Evolutionary conservation across 352 stramenopile species (phyloP).

Genomic region (Saprolegnia parasitica): DNA sequence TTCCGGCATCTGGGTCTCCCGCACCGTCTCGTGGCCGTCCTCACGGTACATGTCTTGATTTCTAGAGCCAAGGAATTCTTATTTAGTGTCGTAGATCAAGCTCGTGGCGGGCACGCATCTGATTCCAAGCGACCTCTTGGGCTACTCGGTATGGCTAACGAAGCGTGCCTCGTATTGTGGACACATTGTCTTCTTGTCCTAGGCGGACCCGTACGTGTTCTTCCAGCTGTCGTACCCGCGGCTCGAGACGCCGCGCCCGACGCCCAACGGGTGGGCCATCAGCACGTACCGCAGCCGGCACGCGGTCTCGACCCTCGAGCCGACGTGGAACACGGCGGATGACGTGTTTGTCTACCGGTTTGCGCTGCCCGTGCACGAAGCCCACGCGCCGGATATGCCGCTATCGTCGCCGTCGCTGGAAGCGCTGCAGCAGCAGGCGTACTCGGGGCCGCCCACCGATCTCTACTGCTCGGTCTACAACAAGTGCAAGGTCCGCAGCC

Average conservation of each 20-base stretch:
- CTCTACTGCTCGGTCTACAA: constrained; percentile 65
- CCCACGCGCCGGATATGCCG: constrained; percentile 37
- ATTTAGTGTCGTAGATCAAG: constrained; percentile 38
- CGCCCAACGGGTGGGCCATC: constrained; percentile 50
- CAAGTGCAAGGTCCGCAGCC: constrained; percentile 72
- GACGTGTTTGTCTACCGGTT: constrained; percentile 73
- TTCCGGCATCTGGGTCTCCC: constrained; percentile 69
- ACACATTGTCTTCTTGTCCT: not conserved
- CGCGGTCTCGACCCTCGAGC: constrained; percentile 47
- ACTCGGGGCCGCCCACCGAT: constrained; percentile 52
- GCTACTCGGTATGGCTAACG: constrained; percentile 40
- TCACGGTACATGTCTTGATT: constrained; percentile 39
- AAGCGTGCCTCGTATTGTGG: not conserved
- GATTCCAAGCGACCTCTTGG: constrained; percentile 60
- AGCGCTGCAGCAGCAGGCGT: constrained; percentile 55
- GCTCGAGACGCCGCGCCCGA: constrained; percentile 39
- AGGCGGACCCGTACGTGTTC: constrained; percentile 77
- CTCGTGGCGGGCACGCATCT: constrained; percentile 68
- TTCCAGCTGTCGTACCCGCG: constrained; percentile 46
- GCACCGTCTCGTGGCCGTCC: constrained; percentile 64
- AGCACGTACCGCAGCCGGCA: constrained; percentile 67
- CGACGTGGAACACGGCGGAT: constrained; percentile 44
- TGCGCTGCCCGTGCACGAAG: constrained; percentile 61
- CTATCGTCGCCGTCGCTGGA: constrained; percentile 40
- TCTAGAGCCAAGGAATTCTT: not conserved